phyloP scores from a whole-genome alignment of 2,329 filamentous ascomycete species.

The Neospermospora avenae region DNA sequence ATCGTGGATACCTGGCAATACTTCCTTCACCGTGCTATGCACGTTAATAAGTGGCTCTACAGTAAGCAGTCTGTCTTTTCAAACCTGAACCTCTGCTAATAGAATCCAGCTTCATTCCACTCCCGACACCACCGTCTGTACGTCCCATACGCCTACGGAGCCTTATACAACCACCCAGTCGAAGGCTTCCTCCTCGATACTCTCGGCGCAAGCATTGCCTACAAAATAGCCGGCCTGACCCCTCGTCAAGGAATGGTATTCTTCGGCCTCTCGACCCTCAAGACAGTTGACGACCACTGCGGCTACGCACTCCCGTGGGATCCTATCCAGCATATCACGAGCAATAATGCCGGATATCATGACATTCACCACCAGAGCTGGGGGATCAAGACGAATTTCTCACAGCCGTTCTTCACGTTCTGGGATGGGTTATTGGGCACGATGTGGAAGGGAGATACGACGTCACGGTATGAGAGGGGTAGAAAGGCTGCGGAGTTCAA shows the following conservation, averaged over 20 bases:
- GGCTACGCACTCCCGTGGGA: slow-evolving; percentile 96
- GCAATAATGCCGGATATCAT: slow-evolving; percentile 95
- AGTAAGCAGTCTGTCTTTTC: slow-evolving; percentile 54
- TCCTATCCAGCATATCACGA: slow-evolving; percentile 84
- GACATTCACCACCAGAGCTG: slow-evolving; percentile 98
- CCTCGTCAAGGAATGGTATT: slow-evolving; percentile 83
- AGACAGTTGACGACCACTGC: slow-evolving; percentile 97
- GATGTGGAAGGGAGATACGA: slow-evolving; percentile 33
- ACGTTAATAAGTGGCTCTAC: slow-evolving; percentile 96
- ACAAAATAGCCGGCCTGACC: slow-evolving; percentile 79
- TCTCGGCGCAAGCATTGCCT: slow-evolving; percentile 78
- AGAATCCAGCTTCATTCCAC: slow-evolving; percentile 71
- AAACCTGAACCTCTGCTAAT: slow-evolving; percentile 21
- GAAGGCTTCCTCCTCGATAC: slow-evolving; percentile 95
- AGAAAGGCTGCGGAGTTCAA: slow-evolving; percentile 32
- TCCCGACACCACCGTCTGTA: slow-evolving; percentile 95
- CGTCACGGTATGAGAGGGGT: slow-evolving; percentile 28
- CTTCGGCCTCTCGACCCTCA: slow-evolving; percentile 85
- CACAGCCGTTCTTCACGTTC: slow-evolving; percentile 90
- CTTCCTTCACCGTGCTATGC: slow-evolving; percentile 94
- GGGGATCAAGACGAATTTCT: slow-evolving; percentile 96
- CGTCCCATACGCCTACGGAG: slow-evolving; percentile 95
- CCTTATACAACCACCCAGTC: slow-evolving; percentile 92
- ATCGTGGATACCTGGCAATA: slow-evolving; percentile 98
- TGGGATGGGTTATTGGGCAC: slow-evolving; percentile 86